Conservation (phyloP, 2,329 filamentous ascomycete genomes). For the Curvularia sp. region DNA sequence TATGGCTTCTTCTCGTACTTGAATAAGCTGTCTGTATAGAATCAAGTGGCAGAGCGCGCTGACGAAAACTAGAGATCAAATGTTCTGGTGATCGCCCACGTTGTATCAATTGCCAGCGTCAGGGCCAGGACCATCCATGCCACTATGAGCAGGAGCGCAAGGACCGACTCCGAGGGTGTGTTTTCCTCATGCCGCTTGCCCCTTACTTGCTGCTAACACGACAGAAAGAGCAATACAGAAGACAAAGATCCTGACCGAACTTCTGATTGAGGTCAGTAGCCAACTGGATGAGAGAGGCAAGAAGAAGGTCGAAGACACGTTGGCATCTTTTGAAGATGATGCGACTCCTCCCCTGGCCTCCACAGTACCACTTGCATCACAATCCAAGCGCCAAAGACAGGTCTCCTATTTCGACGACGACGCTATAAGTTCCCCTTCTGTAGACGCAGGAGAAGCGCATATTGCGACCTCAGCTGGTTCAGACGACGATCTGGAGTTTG, state of each 20-base stretch:
- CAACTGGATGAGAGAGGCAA: conserved; percentile 19
- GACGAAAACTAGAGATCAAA: conserved; percentile 34
- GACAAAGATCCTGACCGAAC: conserved; percentile 21
- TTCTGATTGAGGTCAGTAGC: conserved; percentile 27
- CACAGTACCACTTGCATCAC: background rate
- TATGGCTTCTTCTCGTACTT: background rate
- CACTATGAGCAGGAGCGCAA: conserved; percentile 43
- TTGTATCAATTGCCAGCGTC: conserved; percentile 43
- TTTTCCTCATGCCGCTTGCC: background rate
- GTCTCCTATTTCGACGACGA: conserved; percentile 8
- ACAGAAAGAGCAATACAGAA: conserved; percentile 20
- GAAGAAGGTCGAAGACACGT: conserved; percentile 19
- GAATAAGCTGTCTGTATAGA: background rate
- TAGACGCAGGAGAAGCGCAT: conserved; percentile 11
- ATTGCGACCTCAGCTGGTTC: conserved; percentile 21
- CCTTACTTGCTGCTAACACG: background rate
- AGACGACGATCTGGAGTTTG: conserved; percentile 20
- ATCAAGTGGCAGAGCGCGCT: conserved; percentile 4
- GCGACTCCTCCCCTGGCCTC: conserved; percentile 6
- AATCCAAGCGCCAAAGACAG: conserved; percentile 16
- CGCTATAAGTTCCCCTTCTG: background rate
- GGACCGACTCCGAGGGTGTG: conserved; percentile 44
- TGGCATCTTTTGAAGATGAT: conserved; percentile 20
- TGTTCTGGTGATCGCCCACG: conserved; percentile 44
- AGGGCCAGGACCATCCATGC: conserved; percentile 32